Evolutionary conservation across 2,329 filamentous ascomycete genomes (phyloP), one percentile per base, ranked within the genome.

Genomic region (Elsinoe fawcettii): DNA sequence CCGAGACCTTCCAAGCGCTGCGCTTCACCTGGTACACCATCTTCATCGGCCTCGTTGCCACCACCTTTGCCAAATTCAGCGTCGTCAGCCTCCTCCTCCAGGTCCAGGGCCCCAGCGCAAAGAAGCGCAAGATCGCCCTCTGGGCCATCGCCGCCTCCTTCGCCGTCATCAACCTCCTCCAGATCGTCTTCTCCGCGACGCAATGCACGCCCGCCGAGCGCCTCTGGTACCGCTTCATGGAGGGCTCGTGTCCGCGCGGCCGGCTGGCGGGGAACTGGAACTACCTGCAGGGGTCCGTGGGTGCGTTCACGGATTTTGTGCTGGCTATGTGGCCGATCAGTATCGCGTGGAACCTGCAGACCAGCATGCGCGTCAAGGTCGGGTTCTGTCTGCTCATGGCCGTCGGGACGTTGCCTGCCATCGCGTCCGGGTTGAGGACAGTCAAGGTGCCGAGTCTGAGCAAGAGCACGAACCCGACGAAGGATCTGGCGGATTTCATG

Each of bases 151-250:
- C 53, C 30, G 59, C 41, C 12, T 32, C 46, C 16, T 60, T 60
- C 41, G 57, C 57, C 5, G 30, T 55, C 32, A 41, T 57, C 47
- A 59, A 60, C 22, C 53, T 60, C 34, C 22, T 59, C n/a, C 59
- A 60, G 25, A 47, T 56, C 36, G 11, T 49, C 41, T 36, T 56
- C 25, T 47, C 41, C 9, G 25, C 39, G 5, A 30, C 30, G 18
- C 54, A 56, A 25, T 56, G 54, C 41, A 12, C 12, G 14, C 54
- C 54, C 2, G 27, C 41, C 30, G 23, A 16, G 41, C 14, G 41
- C 7, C 43, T 56, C 11, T 56, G 54, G 54, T 37, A 56, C 27
- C 9, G 54, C 25, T 43, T 34, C 27, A 20, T 49, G 7, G 20
- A 11, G 16, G 54, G 54, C 8, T 7, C 3, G 5, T 56, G 54